Conservation (phyloP, 1,284 basidiomycete genomes). For the Ustilago nuda region DNA sequence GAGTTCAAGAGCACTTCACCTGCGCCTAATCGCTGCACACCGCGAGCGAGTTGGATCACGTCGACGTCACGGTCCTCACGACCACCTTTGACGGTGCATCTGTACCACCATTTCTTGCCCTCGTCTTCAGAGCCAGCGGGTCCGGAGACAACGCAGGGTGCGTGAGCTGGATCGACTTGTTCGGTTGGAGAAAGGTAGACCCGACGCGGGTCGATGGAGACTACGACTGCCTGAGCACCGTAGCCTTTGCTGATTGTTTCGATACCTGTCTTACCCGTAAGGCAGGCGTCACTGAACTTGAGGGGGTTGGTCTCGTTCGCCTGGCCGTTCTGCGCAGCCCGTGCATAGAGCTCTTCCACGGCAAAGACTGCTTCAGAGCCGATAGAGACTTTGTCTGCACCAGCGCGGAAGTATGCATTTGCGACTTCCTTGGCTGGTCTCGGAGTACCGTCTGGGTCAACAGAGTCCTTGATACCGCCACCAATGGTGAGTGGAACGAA, state of each 20-base stretch:
- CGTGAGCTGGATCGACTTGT: conserved; percentile 71
- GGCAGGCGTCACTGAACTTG: conserved; percentile 61
- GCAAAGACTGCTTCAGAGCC: conserved; percentile 94
- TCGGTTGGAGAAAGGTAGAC: conserved; percentile 80
- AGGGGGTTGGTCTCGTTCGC: conserved; percentile 58
- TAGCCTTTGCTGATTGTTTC: conserved; percentile 91
- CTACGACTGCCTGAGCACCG: conserved; percentile 96
- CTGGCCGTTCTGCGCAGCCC: conserved; percentile 80
- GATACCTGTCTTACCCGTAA: conserved; percentile 78
- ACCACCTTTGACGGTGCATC: conserved; percentile 95
- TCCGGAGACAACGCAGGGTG: conserved; percentile 52
- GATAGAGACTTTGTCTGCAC: conserved; percentile 96
- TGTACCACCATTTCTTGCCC: conserved; percentile 92
- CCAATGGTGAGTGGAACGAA: conserved; percentile 99
- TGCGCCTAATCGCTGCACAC: conserved; percentile 88
- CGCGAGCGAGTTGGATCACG: conserved; percentile 88
- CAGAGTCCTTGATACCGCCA: conserved; percentile 95
- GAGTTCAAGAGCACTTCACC: conserved; percentile 96
- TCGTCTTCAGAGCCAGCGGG: conserved; percentile 73
- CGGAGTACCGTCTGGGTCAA: conserved; percentile 92
- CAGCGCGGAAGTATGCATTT: conserved; percentile 93
- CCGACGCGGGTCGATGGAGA: conserved; percentile 93
- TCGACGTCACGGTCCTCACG: conserved; percentile 89
- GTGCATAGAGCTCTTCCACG: conserved; percentile 79
- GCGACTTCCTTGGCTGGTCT: conserved; percentile 92